Base-by-base conservation (phyloP, 495 filamentous ascomycete species). In the Lasiosphaeris hirsuta region DNA sequence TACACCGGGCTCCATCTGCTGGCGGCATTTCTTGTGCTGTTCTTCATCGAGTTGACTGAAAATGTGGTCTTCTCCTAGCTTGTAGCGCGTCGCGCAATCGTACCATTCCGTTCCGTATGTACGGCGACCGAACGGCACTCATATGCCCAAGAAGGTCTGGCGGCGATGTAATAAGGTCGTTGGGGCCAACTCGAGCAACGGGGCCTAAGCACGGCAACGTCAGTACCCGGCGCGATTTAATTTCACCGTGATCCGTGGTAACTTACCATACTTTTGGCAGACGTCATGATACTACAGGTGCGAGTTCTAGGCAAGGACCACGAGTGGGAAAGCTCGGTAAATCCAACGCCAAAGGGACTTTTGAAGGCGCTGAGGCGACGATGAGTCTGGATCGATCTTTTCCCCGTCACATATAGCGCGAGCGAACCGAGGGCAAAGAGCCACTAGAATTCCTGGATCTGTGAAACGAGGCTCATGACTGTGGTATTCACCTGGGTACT, bases 171-270 rank as follows among this genome's bases (percentile, higher is more conserved):
- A 77, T 38, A 38, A 79, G 57, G 47, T 69, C 58, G 42, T 76
- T 75, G 10, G 75, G 76, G 10, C 72, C 72, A 40, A 76, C 71
- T 10, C 74, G 69, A 6, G 66, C 67, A 8, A 76, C 47, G 5
- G 72, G 54, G 3, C 72, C 72, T 75, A 14, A 11, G n/a, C n/a
- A n/a, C n/a, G n/a, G n/a, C n/a, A n/a, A n/a, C n/a, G n/a, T n/a
- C n/a, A n/a, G n/a, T n/a, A n/a, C n/a, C n/a, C n/a, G n/a, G n/a
- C n/a, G n/a, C n/a, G n/a, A n/a, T n/a, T n/a, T n/a, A n/a, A n/a
- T n/a, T n/a, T n/a, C n/a, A n/a, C n/a, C n/a, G n/a, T n/a, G n/a
- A n/a, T n/a, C n/a, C n/a, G n/a, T n/a, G n/a, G n/a, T n/a, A 33
- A 56, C 58, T 4, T 33, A 51, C 58, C 58, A 41, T 61, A 54